Conservation (phyloP, 2,329 filamentous ascomycete genomes). For the Paecilomyces niveus region DNA sequence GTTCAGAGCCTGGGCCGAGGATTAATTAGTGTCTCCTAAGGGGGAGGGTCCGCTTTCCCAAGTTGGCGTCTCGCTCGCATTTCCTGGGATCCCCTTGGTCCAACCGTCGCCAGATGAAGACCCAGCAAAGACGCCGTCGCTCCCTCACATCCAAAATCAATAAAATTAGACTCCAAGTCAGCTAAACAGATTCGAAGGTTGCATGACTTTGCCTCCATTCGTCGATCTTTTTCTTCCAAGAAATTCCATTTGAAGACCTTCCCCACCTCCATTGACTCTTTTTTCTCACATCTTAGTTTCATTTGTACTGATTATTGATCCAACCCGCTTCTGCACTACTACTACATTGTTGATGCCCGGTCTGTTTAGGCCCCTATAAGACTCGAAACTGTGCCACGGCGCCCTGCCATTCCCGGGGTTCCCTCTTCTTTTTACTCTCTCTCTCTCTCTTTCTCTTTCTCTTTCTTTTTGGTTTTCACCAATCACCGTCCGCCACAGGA, state of each 20-base stretch:
- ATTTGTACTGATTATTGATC: conserved; percentile 1
- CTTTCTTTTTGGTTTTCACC: background rate
- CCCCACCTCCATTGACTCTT: background rate
- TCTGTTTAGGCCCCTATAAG: conserved; percentile 10
- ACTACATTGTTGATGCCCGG: conserved; percentile 6
- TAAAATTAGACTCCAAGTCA: background rate
- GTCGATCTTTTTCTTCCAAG: background rate
- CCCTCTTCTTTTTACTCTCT: background rate
- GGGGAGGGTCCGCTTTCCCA: background rate
- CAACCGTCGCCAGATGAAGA: background rate
- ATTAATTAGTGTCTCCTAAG: background rate
- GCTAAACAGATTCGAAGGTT: background rate
- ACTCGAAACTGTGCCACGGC: conserved; percentile 13
- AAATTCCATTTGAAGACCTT: background rate
- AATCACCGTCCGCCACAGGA: conserved; percentile 2
- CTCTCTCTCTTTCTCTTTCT: conserved; percentile 2
- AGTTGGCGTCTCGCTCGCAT: background rate
- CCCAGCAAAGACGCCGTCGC: background rate
- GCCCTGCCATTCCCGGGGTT: conserved; percentile 8
- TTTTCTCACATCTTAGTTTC: background rate
- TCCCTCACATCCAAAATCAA: background rate
- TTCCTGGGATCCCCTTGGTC: background rate
- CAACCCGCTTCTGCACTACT: conserved; percentile 5
- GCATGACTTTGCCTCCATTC: background rate
- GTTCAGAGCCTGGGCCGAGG: conserved; percentile 12